These are phyloP conservation scores for Nitzschia sp. DNA, from an alignment of 108 stramenopile genomes.

Conservation along the genomic window DNA sequence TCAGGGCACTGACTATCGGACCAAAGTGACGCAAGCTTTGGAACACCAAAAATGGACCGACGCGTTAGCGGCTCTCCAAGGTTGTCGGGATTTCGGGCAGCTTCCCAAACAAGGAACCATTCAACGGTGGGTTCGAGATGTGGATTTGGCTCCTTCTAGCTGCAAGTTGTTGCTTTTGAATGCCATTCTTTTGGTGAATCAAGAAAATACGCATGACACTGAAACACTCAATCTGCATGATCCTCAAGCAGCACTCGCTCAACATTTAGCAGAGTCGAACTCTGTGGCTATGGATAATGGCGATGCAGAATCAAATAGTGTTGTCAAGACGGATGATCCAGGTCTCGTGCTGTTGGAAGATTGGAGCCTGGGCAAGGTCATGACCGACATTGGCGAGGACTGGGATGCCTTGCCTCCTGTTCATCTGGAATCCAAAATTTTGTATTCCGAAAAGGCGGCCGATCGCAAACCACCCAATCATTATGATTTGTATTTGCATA, in stretches of 20 bases:
- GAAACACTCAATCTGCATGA: constrained; percentile 7
- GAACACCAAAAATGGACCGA: constrained; percentile 22
- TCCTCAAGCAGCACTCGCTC: neutral
- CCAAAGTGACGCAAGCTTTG: constrained; percentile 18
- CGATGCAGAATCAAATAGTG: neutral
- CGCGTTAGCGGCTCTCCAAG: constrained; percentile 25
- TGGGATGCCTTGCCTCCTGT: neutral
- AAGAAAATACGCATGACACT: neutral
- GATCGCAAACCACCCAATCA: constrained; percentile 42
- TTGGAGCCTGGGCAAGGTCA: constrained; percentile 4
- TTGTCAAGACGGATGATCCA: neutral
- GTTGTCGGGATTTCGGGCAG: constrained; percentile 26
- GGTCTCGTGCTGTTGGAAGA: constrained; percentile 15
- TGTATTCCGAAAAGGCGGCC: constrained; percentile 20
- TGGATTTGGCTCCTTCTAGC: constrained; percentile 7
- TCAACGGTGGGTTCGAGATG: constrained; percentile 52
- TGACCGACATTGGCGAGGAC: neutral
- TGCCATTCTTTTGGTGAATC: neutral
- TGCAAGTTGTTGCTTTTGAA: constrained; percentile 4
- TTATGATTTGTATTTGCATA: constrained; percentile 26
- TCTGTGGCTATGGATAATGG: neutral
- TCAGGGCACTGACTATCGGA: constrained; percentile 18
- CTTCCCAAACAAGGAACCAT: constrained; percentile 45
- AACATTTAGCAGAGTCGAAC: neutral
- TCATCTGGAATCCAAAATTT: constrained; percentile 9